Conservation (phyloP, 306 rosid genomes). For the Dryas drummondii region DNA sequence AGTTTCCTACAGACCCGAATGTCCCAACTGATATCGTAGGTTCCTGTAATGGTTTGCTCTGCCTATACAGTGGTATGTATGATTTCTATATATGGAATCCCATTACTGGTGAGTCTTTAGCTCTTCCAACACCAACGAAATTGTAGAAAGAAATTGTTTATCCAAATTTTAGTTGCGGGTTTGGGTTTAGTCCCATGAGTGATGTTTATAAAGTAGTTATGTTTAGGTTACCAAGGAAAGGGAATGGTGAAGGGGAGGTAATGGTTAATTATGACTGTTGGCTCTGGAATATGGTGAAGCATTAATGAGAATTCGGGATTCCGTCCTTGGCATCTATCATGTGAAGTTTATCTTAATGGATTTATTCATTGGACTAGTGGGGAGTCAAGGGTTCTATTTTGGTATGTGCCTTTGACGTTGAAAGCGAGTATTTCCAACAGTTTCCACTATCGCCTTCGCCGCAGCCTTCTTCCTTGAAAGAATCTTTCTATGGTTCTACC, state of each 20-base stretch:
- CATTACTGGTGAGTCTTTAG: background rate
- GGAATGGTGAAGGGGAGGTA: background rate
- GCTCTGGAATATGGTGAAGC: background rate
- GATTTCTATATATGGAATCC: background rate
- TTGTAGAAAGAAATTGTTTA: background rate
- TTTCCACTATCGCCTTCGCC: no score
- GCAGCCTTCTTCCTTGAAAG: no score
- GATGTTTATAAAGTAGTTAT: background rate
- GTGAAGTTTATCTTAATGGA: background rate
- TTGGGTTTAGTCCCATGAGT: no score
- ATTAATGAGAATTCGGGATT: background rate
- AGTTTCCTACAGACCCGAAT: no score
- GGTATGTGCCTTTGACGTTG: background rate
- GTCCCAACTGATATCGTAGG: background rate
- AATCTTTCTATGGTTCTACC: no score
- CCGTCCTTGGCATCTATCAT: background rate
- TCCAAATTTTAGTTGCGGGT: background rate
- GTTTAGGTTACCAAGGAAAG: background rate
- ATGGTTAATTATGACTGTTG: background rate
- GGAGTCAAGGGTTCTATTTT: background rate
- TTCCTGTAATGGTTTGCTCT: background rate
- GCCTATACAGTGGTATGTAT: background rate
- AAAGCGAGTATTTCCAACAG: no score
- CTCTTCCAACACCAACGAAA: background rate
- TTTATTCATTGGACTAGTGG: background rate